Percentiles rank a stretch among this genome's conserved stretches.
These are phyloP conservation scores for Colletotrichum chlorophyti DNA, from an alignment of 2,329 filamentous ascomycete genomes.

Conservation along the genomic window DNA sequence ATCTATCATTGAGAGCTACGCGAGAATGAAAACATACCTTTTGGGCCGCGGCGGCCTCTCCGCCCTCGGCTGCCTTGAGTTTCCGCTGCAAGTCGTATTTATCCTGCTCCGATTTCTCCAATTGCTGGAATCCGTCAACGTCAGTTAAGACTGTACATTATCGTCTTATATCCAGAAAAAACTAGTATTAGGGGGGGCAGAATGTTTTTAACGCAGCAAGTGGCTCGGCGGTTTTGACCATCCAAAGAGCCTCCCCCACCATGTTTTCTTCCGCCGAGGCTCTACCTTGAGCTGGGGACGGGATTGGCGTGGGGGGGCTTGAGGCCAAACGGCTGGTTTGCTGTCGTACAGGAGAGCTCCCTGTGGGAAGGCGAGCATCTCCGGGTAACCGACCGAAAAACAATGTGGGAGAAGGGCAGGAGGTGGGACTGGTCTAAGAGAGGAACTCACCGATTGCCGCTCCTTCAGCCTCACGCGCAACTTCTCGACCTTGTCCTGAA, in stretches of 20 bases:
- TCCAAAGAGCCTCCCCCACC: slow-evolving; percentile 9
- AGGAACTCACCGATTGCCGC: slow-evolving; percentile 63
- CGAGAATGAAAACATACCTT: slow-evolving; percentile 51
- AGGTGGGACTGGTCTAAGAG: slow-evolving; percentile 10
- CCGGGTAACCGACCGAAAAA: background rate
- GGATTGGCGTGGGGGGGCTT: background rate
- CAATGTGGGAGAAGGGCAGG: background rate
- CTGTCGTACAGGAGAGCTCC: slow-evolving; percentile 19
- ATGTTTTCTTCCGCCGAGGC: background rate
- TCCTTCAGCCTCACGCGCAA: slow-evolving; percentile 60
- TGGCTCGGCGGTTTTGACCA: background rate
- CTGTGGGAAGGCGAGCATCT: slow-evolving; percentile 2
- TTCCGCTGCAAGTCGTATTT: slow-evolving; percentile 62
- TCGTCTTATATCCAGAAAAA: no score
- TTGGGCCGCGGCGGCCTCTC: slow-evolving; percentile 55
- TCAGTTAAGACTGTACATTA: no score
- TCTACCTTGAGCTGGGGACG: background rate
- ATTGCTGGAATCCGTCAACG: slow-evolving; percentile 62
- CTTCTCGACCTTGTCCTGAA: slow-evolving; percentile 63
- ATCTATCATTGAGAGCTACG: background rate
- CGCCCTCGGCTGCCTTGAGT: slow-evolving; percentile 59
- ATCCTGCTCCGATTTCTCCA: slow-evolving; percentile 63
- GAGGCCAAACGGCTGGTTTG: background rate
- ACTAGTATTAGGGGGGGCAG: no score
- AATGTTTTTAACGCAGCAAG: background rate